A percentile compares a stretch with the other conserved stretches of the same genome.
These are phyloP conservation scores for Eleusine indica DNA, from an alignment of 176 grass and related monocot genomes.

Conservation along the genomic window DNA sequence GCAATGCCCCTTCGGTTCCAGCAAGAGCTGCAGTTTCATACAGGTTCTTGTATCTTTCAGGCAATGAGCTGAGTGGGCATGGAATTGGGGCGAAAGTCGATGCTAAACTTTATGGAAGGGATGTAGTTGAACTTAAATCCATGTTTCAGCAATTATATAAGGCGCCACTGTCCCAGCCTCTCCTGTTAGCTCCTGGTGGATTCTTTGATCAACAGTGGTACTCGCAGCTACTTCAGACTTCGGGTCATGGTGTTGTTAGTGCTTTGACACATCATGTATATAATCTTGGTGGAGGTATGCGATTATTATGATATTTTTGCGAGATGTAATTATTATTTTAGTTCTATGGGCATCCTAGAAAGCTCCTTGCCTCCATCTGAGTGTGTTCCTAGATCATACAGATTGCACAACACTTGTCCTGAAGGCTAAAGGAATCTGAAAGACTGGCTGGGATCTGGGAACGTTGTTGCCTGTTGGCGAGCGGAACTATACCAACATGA, in stretches of 20 bases:
- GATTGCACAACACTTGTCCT: not conserved
- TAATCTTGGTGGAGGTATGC: conserved; percentile 81
- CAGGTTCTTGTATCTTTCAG: conserved; percentile 42
- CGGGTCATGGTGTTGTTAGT: conserved; percentile 59
- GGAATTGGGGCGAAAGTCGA: conserved; percentile 64
- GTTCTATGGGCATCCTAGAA: not conserved
- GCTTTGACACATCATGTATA: conserved; percentile 82
- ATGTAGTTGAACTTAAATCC: conserved; percentile 63
- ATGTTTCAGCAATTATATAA: conserved; percentile 60
- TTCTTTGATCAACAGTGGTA: conserved; percentile 94
- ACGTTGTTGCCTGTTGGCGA: not conserved
- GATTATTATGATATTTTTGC: not conserved
- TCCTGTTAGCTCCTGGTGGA: conserved; percentile 80
- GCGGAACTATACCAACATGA: not conserved
- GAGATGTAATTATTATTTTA: conserved; percentile 22
- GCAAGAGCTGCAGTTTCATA: conserved; percentile 16
- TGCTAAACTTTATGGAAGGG: conserved; percentile 66
- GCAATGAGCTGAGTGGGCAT: conserved; percentile 79
- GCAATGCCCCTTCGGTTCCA: not conserved
- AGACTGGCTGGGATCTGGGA: not conserved
- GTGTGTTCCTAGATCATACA: conserved; percentile 14
- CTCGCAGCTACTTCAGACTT: conserved; percentile 65
- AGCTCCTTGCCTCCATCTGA: not conserved
- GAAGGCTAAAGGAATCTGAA: conserved; percentile 1
- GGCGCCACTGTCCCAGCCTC: conserved; percentile 47